These are phyloP conservation scores for Chlamydomonas asymmetrica DNA, from an alignment of 139 green algal species.

Conservation along the genomic window DNA sequence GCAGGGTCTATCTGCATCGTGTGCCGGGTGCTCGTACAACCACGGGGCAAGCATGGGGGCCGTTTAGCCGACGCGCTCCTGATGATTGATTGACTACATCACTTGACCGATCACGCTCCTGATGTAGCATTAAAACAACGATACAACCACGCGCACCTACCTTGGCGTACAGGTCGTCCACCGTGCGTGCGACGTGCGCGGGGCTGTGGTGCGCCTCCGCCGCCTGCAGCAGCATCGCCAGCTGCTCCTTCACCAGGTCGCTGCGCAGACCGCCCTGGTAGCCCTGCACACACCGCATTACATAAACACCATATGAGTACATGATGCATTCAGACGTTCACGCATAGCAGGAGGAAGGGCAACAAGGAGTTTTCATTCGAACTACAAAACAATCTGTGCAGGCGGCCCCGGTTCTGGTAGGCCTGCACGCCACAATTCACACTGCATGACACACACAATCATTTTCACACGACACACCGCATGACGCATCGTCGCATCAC, in stretches of 20 bases:
- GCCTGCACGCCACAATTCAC: too few species aligned
- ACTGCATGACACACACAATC: too few species aligned
- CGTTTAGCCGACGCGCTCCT: neutral
- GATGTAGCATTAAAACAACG: neutral
- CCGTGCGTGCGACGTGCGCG: conserved; percentile 29
- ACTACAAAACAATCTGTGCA: neutral
- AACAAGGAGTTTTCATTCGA: neutral
- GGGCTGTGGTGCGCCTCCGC: conserved; percentile 36
- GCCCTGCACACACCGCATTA: conserved; percentile 34
- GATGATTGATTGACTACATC: neutral
- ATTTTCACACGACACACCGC: too few species aligned
- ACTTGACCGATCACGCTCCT: too few species aligned
- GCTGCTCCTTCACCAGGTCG: conserved; percentile 66
- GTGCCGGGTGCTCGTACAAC: too few species aligned
- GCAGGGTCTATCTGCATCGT: too few species aligned
- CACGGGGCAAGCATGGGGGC: neutral
- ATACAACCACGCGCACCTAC: neutral
- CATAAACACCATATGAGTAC: too few species aligned
- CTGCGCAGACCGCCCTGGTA: conserved; percentile 66
- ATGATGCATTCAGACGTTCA: too few species aligned
- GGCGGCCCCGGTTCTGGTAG: neutral
- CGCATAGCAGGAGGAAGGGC: too few species aligned
- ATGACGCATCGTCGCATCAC: conserved; percentile 49
- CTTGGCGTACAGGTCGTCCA: conserved; percentile 2
- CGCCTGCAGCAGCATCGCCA: conserved; percentile 51